Base-by-base conservation (phyloP, 306 rosid species). In the Cucumis cinereus region DNA sequence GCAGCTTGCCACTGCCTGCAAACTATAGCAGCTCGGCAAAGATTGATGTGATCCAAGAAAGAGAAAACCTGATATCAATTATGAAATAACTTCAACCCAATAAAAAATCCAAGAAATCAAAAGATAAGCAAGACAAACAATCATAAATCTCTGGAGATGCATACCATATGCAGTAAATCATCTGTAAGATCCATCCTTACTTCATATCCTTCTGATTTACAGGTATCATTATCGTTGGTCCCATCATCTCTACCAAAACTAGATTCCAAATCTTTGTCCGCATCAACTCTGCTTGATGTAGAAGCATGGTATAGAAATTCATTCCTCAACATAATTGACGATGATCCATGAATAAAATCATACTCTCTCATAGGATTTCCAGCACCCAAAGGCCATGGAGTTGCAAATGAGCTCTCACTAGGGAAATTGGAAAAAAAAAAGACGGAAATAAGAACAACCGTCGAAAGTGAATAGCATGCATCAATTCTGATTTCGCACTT, bases 121-220 rank as follows among this genome's bases (percentile, higher is more conserved):
- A 15, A 49, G 9, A 52, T 53, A 19, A n/a, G 62, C 78, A n/a
- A 9, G 0, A 4, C 36, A 35, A 35, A n/a, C 56, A 26, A 33
- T 28, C 77, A 75, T 7, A 49, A 57, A 30, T 53, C 56, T 52
- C 13, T 0, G 40, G 17, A 61, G 47, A 38, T 26, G 50, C 77
- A 70, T 86, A 95, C 99, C 99, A 95, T 95, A 80, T 95, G 99
- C 86, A 95, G 77, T 69, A 95, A 87, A 74, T 95, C 98, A 79
- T 95, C 98, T 1, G 99, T 95, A 63, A 95, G 96, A 85, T 95
- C 99, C 98, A 95, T 92, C 79, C 96, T 89, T 84, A 87, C 83
- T 79, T 84, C 98, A 8, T 82, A 79, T 77, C 89, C 96, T 59
- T 95, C 97, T 50, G 67, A 24, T 35, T 84, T 87, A 26, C 83